phyloP scores from a whole-genome alignment of 2,329 filamentous ascomycete genomes.

The Paradendryphiella salina region DNA sequence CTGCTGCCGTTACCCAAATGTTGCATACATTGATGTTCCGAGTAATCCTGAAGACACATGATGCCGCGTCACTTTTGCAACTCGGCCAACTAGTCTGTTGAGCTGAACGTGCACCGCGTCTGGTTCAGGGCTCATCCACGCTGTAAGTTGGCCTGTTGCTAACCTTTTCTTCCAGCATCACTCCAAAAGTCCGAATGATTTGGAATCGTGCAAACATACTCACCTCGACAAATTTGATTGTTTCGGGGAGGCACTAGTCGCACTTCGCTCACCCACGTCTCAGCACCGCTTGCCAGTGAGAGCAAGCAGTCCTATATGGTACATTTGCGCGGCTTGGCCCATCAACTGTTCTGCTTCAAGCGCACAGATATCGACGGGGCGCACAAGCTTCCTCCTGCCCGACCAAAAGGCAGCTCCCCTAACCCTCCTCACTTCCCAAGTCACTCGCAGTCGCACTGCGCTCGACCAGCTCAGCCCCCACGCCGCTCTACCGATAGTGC shows the following conservation, averaged over 20 bases:
- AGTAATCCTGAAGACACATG: constrained; percentile 2
- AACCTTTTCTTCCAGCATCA: neutral
- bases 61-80: constrained; percentile 18
- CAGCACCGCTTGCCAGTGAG: constrained; percentile 5
- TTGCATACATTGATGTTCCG: neutral
- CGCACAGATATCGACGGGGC: constrained; percentile 11
- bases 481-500: neutral
- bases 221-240: neutral
- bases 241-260: constrained; percentile 1
- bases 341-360: constrained; percentile 8
- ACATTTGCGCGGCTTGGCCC: neutral
- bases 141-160: neutral
- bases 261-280: constrained; percentile 1
- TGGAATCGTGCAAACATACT: constrained; percentile 1
- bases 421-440: neutral
- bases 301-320: constrained; percentile 9
- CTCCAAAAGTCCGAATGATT: neutral
- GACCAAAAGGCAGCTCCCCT: neutral
- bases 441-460: neutral
- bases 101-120: neutral
- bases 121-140: neutral
- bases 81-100: neutral
- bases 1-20: neutral
- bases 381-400: constrained; percentile 11
- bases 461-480: neutral